phyloP scores from a whole-genome alignment of 148 eudicot genomes.

The Chenopodium formosanum region DNA sequence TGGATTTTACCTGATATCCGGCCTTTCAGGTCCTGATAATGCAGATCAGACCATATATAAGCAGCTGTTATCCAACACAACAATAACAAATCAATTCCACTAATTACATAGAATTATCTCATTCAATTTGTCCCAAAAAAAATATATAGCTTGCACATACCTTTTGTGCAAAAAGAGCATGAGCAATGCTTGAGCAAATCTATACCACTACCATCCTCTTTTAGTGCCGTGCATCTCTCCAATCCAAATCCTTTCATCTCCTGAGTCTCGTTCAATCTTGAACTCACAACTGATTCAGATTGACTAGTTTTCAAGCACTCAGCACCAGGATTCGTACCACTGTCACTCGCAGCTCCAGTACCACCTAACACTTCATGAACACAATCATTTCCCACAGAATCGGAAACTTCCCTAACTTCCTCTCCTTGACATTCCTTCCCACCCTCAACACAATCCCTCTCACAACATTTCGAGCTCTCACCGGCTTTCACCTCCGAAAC shows the following conservation, averaged over 20 bases:
- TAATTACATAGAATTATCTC: background rate
- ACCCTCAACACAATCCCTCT: constrained; percentile 21
- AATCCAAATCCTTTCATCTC: constrained; percentile 43
- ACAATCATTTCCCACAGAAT: constrained; percentile 29
- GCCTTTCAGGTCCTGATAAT: constrained; percentile 74
- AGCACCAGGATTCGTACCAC: constrained; percentile 29
- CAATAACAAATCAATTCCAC: background rate
- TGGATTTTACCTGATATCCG: constrained; percentile 56
- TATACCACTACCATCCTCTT: constrained; percentile 37
- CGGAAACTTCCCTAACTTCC: constrained; percentile 22
- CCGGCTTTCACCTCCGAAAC: constrained; percentile 13
- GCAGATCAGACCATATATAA: constrained; percentile 82
- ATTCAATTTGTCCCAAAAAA: background rate
- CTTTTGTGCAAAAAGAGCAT: constrained; percentile 88
- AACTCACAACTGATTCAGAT: constrained; percentile 35
- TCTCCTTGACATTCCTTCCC: constrained; percentile 25
- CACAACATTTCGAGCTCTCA: constrained; percentile 15
- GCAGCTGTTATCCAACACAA: constrained; percentile 51
- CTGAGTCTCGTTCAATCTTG: constrained; percentile 35
- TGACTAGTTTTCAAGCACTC: constrained; percentile 35
- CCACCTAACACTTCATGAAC: constrained; percentile 27
- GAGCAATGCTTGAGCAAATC: constrained; percentile 58
- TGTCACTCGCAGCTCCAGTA: constrained; percentile 20
- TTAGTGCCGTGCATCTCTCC: constrained; percentile 42
- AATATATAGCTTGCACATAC: constrained; percentile 31